These are phyloP conservation scores for Mollisiaceae sp. DNA, from an alignment of 2,329 filamentous ascomycete species.

Conservation along the genomic window DNA sequence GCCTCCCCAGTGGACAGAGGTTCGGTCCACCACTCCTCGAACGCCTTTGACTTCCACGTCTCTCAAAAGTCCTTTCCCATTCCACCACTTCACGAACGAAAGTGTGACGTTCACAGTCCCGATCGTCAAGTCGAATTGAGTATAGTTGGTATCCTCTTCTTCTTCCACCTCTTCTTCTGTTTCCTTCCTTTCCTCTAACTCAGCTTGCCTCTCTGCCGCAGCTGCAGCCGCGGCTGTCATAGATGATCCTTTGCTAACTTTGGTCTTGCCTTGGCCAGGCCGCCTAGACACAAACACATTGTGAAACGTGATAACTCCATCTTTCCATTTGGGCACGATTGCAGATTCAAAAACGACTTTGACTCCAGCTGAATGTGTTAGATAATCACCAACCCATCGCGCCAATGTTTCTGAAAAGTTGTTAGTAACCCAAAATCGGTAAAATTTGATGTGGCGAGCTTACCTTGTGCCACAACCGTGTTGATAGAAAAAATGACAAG, in stretches of 20 bases:
- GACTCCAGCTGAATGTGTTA: constrained; percentile 90
- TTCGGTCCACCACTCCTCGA: constrained; percentile 89
- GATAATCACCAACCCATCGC: constrained; percentile 91
- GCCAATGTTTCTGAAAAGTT: constrained; percentile 77
- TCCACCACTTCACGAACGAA: constrained; percentile 99
- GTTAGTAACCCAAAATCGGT: constrained; percentile 37
- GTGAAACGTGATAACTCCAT: constrained; percentile 93
- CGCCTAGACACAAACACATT: constrained; percentile 95
- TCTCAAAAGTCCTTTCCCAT: constrained; percentile 87
- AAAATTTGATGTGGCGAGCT: constrained; percentile 35
- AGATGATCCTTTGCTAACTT: constrained; percentile 92
- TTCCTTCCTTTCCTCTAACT: constrained; percentile 49
- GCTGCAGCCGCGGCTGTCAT: constrained; percentile 83
- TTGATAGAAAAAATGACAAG: constrained; percentile 90
- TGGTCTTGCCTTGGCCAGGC: constrained; percentile 79
- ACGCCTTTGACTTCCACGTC: constrained; percentile 96
- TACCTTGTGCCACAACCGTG: constrained; percentile 92
- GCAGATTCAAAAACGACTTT: constrained; percentile 97
- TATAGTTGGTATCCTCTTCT: constrained; percentile 93
- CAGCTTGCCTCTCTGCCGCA: constrained; percentile 68
- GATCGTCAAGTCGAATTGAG: constrained; percentile 94
- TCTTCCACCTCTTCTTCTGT: constrained; percentile 69
- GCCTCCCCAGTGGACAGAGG: constrained; percentile 74
- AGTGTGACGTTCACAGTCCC: constrained; percentile 95
- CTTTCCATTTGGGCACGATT: constrained; percentile 94